phyloP scores from a whole-genome alignment of 2,329 filamentous ascomycete species.

The Trichophyton schoenleinii region DNA sequence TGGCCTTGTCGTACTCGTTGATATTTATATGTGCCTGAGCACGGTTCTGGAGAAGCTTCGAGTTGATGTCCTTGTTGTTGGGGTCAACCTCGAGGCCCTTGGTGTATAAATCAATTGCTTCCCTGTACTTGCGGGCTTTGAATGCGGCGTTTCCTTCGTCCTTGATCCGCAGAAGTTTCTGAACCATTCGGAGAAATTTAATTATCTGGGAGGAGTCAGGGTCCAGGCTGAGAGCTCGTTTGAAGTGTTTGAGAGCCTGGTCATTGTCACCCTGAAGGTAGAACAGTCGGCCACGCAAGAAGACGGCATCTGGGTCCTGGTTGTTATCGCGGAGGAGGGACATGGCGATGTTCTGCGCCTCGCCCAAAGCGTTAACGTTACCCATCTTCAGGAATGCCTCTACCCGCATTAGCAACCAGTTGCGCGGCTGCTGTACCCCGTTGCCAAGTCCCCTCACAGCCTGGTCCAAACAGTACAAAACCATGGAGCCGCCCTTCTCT shows the following conservation, averaged over 20 bases:
- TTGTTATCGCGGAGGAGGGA: conserved; percentile 70
- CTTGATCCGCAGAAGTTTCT: conserved; percentile 87
- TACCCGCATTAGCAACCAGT: conserved; percentile 86
- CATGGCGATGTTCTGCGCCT: conserved; percentile 89
- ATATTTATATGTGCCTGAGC: conserved; percentile 68
- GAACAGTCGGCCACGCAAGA: conserved; percentile 73
- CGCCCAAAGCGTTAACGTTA: conserved; percentile 73
- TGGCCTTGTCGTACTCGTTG: conserved; percentile 70
- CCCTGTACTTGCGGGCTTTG: conserved; percentile 68
- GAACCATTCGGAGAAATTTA: conserved; percentile 77
- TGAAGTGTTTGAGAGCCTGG: conserved; percentile 84
- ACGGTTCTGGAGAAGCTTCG: conserved; percentile 88
- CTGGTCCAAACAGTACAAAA: conserved; percentile 78
- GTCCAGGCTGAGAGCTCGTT: conserved; percentile 77
- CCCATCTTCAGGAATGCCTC: conserved; percentile 91
- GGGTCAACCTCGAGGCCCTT: conserved; percentile 76
- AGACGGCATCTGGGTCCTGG: conserved; percentile 85
- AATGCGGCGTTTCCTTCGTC: conserved; percentile 84
- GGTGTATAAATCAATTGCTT: conserved; percentile 74
- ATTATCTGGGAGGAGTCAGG: conserved; percentile 83
- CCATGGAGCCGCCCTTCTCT: conserved; percentile 78
- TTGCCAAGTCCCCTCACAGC: conserved; percentile 68
- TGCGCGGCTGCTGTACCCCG: conserved; percentile 68
- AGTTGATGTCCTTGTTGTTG: conserved; percentile 78
- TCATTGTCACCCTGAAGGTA: conserved; percentile 91